Evolutionary conservation across 768 basidiomycete genomes (phyloP).

Genomic region (Clitopilus passeckerianus): DNA sequence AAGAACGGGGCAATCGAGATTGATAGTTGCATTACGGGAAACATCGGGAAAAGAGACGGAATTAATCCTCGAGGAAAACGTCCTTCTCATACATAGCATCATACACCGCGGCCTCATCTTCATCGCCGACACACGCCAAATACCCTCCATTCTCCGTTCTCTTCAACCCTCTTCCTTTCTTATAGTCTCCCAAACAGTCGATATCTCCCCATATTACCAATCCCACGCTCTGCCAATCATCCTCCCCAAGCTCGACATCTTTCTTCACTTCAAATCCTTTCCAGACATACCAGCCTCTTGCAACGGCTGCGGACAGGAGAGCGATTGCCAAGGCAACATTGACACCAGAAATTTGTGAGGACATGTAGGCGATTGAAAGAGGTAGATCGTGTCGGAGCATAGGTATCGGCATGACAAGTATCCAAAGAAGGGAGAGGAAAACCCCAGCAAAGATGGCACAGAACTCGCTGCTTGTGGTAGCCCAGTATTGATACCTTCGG

Average conservation of each 20-base stretch:
- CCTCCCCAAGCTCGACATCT: slow-evolving; percentile 30
- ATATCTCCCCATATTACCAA: slow-evolving; percentile 9
- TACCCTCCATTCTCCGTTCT: slow-evolving; percentile 8
- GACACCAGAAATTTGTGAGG: not conserved
- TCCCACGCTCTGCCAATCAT: slow-evolving; percentile 35
- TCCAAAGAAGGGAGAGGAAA: slow-evolving; percentile 22
- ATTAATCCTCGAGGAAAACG: not conserved
- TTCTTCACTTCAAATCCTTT: slow-evolving; percentile 27
- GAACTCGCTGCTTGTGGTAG: slow-evolving; percentile 31
- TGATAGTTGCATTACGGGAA: not conserved
- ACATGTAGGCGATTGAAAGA: not conserved
- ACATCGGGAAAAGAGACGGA: not conserved
- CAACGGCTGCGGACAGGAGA: slow-evolving; percentile 15
- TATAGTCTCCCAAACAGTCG: not conserved
- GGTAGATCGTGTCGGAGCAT: not conserved
- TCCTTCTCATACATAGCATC: not conserved
- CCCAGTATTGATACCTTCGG: slow-evolving; percentile 36
- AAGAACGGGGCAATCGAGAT: not conserved
- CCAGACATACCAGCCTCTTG: slow-evolving; percentile 30
- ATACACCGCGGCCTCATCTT: not conserved
- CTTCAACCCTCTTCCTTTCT: slow-evolving; percentile 3
- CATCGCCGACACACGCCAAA: slow-evolving; percentile 3
- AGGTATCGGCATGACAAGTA: slow-evolving; percentile 10
- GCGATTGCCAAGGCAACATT: slow-evolving; percentile 8
- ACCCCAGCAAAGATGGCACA: slow-evolving; percentile 28